phyloP scores from a whole-genome alignment of 257 asterid species.

The Solanum piurae region DNA sequence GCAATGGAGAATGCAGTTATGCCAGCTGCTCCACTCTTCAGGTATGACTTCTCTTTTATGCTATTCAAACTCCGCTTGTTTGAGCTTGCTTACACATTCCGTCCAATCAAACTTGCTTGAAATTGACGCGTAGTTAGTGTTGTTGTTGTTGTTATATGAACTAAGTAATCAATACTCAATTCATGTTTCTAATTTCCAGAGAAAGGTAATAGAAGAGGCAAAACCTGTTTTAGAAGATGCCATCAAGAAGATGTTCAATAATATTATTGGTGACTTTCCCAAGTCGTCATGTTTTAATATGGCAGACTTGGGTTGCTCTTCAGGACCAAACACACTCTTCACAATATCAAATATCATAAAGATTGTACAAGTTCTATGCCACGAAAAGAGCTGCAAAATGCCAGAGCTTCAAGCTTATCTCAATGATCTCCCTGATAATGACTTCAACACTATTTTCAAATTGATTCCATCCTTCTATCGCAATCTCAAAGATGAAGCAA shows the following conservation, averaged over 20 bases:
- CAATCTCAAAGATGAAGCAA: neutral
- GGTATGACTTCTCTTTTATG: neutral
- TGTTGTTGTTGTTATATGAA: neutral
- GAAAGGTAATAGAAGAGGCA: neutral
- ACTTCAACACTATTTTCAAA: neutral
- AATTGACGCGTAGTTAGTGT: neutral
- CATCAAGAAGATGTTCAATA: neutral
- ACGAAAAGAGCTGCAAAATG: neutral
- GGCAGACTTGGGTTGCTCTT: constrained; percentile 32
- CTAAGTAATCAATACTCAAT: neutral
- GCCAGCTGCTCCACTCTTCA: constrained; percentile 19
- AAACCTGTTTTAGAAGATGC: constrained; percentile 5
- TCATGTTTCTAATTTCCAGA: neutral
- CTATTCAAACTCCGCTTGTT: neutral
- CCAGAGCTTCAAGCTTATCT: neutral
- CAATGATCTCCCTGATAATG: neutral
- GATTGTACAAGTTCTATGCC: neutral
- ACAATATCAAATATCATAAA: neutral
- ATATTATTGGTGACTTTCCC: neutral
- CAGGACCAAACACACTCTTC: constrained; percentile 27
- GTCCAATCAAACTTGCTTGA: neutral
- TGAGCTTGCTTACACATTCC: neutral
- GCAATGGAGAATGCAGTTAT: constrained; percentile 24
- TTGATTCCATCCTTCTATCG: neutral
- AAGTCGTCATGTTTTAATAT: constrained; percentile 6